Evolutionary conservation across 257 asterid genomes (phyloP).

Genomic region (Fraxinus pennsylvanica): DNA sequence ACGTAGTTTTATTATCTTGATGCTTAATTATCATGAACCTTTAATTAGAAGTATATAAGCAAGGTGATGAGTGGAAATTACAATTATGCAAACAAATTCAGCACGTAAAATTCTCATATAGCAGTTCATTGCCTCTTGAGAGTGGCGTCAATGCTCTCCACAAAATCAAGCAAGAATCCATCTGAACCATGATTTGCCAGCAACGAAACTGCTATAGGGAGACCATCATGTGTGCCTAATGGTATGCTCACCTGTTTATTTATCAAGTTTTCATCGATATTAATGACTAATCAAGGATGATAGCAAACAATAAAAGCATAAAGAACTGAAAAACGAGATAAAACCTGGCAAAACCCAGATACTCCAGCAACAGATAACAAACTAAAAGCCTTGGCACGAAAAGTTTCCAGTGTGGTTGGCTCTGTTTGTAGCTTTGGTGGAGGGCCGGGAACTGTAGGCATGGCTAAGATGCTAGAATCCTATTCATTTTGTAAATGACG

Average conservation of each 20-base stretch:
- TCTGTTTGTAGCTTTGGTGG: slow-evolving; percentile 80
- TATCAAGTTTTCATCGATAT: slow-evolving; percentile 5
- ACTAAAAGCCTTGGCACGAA: slow-evolving; percentile 86
- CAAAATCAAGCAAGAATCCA: slow-evolving; percentile 60
- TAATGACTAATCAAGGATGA: background rate
- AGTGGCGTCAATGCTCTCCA: slow-evolving; percentile 42
- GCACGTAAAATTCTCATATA: background rate
- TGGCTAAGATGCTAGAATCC: slow-evolving; percentile 73
- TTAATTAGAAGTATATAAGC: background rate
- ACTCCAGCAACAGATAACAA: slow-evolving; percentile 84
- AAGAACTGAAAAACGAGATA: background rate
- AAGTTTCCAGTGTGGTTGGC: slow-evolving; percentile 53
- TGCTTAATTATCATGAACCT: background rate
- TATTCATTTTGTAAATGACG: slow-evolving; percentile 5
- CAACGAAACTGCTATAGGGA: slow-evolving; percentile 73
- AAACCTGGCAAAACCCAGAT: slow-evolving; percentile 92
- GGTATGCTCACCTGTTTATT: slow-evolving; percentile 77
- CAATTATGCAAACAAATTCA: background rate
- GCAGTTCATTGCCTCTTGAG: slow-evolving; percentile 32
- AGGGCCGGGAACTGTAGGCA: slow-evolving; percentile 90
- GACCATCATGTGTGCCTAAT: slow-evolving; percentile 60
- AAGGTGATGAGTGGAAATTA: background rate
- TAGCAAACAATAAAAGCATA: background rate
- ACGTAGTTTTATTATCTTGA: no score
- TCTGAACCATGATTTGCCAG: slow-evolving; percentile 82